phyloP scores from a whole-genome alignment of 179 eudicot species.

The Heliamphora ciliata region DNA sequence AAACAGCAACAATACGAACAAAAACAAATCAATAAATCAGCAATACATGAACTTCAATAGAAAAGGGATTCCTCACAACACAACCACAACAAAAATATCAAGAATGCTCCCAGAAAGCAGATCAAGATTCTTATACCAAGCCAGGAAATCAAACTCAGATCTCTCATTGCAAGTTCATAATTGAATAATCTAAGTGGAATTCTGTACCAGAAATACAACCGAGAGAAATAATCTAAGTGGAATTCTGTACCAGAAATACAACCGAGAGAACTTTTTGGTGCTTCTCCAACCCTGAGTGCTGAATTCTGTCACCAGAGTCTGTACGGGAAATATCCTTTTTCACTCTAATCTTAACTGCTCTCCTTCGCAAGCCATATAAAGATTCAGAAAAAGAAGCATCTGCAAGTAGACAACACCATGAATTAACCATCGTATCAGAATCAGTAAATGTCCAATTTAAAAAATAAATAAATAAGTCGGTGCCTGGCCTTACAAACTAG shows the following conservation, averaged over 20 bases:
- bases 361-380: slow-evolving; percentile 85
- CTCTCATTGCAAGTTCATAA: background rate
- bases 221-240: slow-evolving; percentile 41
- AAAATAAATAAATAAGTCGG: background rate
- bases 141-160: slow-evolving; percentile 11
- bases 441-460: background rate
- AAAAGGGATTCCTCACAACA: background rate
- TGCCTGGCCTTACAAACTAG: background rate
- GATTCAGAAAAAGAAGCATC: slow-evolving; percentile 96
- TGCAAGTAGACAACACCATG: slow-evolving; percentile 24
- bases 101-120: slow-evolving; percentile 7
- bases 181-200: slow-evolving; percentile 2
- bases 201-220: slow-evolving; percentile 72
- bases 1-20: background rate
- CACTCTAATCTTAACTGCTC: slow-evolving; percentile 51
- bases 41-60: background rate
- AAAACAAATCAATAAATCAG: background rate
- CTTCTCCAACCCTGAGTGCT: slow-evolving; percentile 56
- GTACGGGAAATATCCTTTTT: slow-evolving; percentile 38
- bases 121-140: background rate
- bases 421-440: background rate
- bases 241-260: slow-evolving; percentile 61
- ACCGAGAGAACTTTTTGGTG: slow-evolving; percentile 86
- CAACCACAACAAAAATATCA: background rate
- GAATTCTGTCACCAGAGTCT: slow-evolving; percentile 37